A percentile compares a stretch with the other conserved stretches of the same genome.
Conservation (phyloP, 2,329 filamentous ascomycete genomes). For the Zymoseptoria pseudotritici region DNA sequence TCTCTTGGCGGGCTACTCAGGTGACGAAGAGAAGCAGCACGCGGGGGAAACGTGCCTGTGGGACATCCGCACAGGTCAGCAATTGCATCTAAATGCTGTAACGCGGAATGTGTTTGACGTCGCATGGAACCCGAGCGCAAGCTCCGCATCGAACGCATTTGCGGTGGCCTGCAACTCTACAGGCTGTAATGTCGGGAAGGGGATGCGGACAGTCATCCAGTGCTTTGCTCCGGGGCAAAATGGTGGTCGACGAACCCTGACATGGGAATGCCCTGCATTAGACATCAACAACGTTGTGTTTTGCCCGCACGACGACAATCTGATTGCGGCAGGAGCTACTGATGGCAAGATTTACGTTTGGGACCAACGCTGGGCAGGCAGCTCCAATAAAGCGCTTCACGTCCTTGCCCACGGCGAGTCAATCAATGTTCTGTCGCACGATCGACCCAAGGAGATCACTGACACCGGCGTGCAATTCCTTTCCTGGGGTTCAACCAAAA, state of each 20-base stretch:
- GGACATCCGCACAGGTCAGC: constrained; percentile 38
- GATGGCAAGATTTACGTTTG: constrained; percentile 54
- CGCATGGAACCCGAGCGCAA: constrained; percentile 46
- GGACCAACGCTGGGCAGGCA: constrained; percentile 42
- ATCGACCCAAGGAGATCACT: constrained; percentile 39
- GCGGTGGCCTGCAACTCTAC: constrained; percentile 45
- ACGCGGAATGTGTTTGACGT: constrained; percentile 52
- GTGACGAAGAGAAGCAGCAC: constrained; percentile 31
- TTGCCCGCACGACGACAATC: constrained; percentile 40
- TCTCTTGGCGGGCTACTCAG: constrained; percentile 49
- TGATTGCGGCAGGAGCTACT: constrained; percentile 54
- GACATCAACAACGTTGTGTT: constrained; percentile 54
- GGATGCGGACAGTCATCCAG: constrained; percentile 44
- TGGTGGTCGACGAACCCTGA: constrained; percentile 32
- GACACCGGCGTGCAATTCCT: constrained; percentile 54
- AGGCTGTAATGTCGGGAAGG: constrained; percentile 30
- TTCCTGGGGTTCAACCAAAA: constrained; percentile 48
- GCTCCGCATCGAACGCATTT: constrained; percentile 36
- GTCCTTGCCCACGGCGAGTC: constrained; percentile 45
- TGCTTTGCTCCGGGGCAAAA: constrained; percentile 41
- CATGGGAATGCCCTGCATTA: constrained; percentile 50
- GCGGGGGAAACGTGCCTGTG: constrained; percentile 50
- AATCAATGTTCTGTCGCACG: constrained; percentile 41
- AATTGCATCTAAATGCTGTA: constrained; percentile 38
- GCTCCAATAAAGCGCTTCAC: constrained; percentile 40